phyloP scores from a whole-genome alignment of 169 alveolate species.

The Plasmodium vinckei region DNA sequence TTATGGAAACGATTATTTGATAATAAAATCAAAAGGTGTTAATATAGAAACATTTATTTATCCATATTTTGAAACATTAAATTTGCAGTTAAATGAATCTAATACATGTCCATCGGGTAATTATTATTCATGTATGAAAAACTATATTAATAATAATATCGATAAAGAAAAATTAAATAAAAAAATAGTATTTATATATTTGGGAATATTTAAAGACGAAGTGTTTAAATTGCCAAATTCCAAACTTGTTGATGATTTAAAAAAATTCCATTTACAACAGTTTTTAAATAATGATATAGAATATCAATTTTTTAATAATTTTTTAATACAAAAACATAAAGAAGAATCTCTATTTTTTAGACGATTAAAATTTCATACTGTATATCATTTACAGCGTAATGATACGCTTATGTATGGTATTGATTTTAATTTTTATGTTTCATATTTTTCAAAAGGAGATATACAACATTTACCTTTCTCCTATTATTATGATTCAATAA shows the following conservation, averaged over 20 bases:
- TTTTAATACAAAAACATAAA: conserved; percentile 52
- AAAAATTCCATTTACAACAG: conserved; percentile 48
- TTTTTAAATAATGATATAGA: conserved; percentile 35
- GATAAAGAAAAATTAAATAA: conserved; percentile 1
- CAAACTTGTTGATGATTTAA: conserved; percentile 45
- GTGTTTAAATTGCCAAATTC: conserved; percentile 57
- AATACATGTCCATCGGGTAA: conserved; percentile 16
- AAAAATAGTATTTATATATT: conserved; percentile 41
- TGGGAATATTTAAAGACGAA: conserved; percentile 63
- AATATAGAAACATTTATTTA: conserved; percentile 66
- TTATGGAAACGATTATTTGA: conserved; percentile 64
- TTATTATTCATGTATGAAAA: conserved; percentile 52
- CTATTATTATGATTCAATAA: conserved; percentile 67
- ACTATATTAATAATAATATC: conserved; percentile 8
- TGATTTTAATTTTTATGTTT: conserved; percentile 66
- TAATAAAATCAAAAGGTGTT: conserved; percentile 63
- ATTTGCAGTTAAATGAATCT: conserved; percentile 37
- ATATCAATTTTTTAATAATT: conserved; percentile 49
- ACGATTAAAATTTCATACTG: conserved; percentile 22
- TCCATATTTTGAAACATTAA: conserved; percentile 67
- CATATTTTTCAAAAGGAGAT: conserved; percentile 47
- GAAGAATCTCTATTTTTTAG: conserved; percentile 56
- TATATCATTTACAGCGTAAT: conserved; percentile 56
- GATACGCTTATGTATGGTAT: conserved; percentile 37
- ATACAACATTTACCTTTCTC: conserved; percentile 55